phyloP scores from a whole-genome alignment of 108 stramenopile genomes.

The Skeletonema potamos region DNA sequence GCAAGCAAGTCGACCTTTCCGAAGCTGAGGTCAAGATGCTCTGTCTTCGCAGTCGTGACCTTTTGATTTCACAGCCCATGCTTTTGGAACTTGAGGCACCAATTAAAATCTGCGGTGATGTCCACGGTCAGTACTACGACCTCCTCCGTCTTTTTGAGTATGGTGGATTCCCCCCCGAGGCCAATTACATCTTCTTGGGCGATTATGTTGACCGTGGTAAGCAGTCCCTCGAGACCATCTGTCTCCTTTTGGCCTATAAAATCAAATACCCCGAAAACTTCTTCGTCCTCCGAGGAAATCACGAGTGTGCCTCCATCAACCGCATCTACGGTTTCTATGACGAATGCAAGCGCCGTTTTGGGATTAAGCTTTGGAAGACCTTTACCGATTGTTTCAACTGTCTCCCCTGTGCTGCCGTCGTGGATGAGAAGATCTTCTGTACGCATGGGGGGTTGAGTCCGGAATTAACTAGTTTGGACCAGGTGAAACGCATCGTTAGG shows the following conservation, averaged over 20 bases:
- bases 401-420: slow-evolving; percentile 98
- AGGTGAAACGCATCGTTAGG: slow-evolving; percentile 95
- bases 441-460: slow-evolving; percentile 98
- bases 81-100: slow-evolving; percentile 97
- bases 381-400: slow-evolving; percentile 99
- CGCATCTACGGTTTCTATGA: slow-evolving; percentile 99
- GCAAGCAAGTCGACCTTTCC: slow-evolving; percentile 88
- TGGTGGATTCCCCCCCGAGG: slow-evolving; percentile 96
- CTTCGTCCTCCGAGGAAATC: slow-evolving; percentile 98
- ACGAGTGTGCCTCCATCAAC: slow-evolving; percentile 99
- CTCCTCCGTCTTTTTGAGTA: slow-evolving; percentile 96
- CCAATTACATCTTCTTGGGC: slow-evolving; percentile 98
- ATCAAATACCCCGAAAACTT: slow-evolving; percentile 99
- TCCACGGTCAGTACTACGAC: slow-evolving; percentile 97
- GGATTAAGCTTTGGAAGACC: slow-evolving; percentile 99
- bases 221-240: slow-evolving; percentile 97
- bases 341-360: slow-evolving; percentile 97
- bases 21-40: slow-evolving; percentile 94
- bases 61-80: slow-evolving; percentile 97
- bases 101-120: slow-evolving; percentile 98
- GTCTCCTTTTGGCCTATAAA: slow-evolving; percentile 97
- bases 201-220: slow-evolving; percentile 99
- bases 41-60: slow-evolving; percentile 88
- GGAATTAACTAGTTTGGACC: slow-evolving; percentile 95
- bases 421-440: slow-evolving; percentile 99